These are phyloP conservation scores for Carex scoparia DNA, from an alignment of 176 grass and related monocot genomes.

Conservation along the genomic window DNA sequence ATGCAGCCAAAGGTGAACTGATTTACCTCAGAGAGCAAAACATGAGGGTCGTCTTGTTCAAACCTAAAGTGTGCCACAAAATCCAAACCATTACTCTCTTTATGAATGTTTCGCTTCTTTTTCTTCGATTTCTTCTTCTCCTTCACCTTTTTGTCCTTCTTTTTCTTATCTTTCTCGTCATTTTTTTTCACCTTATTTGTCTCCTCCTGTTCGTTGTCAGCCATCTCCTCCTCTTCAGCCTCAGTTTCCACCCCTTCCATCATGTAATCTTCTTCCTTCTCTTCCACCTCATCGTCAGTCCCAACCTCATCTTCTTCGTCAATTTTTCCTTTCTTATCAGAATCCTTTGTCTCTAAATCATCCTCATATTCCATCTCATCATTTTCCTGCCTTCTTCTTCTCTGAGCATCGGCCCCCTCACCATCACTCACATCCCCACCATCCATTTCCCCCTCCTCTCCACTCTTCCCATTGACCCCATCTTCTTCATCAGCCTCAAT, in stretches of 20 bases:
- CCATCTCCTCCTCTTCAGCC: slow-evolving; percentile 22
- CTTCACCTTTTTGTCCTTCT: slow-evolving; percentile 21
- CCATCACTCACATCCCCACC: slow-evolving; percentile 52
- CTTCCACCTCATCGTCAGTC: slow-evolving; percentile 38
- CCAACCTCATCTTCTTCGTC: slow-evolving; percentile 39
- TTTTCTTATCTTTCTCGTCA: slow-evolving; percentile 20
- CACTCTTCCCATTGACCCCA: slow-evolving; percentile 26
- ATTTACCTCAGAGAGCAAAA: slow-evolving; percentile 88
- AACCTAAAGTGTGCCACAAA: slow-evolving; percentile 69
- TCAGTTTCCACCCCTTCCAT: slow-evolving; percentile 34
- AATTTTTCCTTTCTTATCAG: slow-evolving; percentile 31
- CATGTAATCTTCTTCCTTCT: slow-evolving; percentile 40
- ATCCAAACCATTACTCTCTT: slow-evolving; percentile 37
- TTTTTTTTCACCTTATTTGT: slow-evolving; percentile 27
- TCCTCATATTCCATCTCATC: slow-evolving; percentile 94
- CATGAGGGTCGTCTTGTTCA: slow-evolving; percentile 45
- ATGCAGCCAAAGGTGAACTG: not conserved
- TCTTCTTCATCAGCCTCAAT: slow-evolving; percentile 40
- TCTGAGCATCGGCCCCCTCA: slow-evolving; percentile 66
- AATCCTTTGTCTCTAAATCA: slow-evolving; percentile 33
- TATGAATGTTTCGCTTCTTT: slow-evolving; percentile 38
- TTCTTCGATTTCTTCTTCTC: slow-evolving; percentile 39
- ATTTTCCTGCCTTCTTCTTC: slow-evolving; percentile 45
- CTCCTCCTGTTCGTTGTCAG: slow-evolving; percentile 3
- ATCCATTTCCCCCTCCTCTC: slow-evolving; percentile 34